phyloP scores from a whole-genome alignment of 768 basidiomycete species.

The Phlebiopsis flavidoalba region DNA sequence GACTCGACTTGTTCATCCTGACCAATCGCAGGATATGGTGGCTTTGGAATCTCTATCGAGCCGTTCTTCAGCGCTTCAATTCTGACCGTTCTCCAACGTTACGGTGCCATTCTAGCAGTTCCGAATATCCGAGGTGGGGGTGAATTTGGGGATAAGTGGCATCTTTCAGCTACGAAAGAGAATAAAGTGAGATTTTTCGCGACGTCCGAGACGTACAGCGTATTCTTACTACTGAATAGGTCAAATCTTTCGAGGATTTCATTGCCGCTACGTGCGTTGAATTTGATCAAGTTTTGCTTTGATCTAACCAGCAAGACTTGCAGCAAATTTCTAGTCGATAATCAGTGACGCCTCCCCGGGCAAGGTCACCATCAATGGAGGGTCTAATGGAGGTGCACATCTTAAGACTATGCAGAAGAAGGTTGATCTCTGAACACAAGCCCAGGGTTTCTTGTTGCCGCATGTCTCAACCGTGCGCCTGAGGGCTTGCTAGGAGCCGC shows the following conservation, averaged over 20 bases:
- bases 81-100: slow-evolving; percentile 69
- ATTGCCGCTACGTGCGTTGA: slow-evolving; percentile 67
- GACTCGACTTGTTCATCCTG: not conserved
- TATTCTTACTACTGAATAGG: slow-evolving; percentile 29
- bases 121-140: slow-evolving; percentile 51
- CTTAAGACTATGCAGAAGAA: not conserved
- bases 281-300: not conserved
- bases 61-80: slow-evolving; percentile 70
- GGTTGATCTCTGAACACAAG: slow-evolving; percentile 4
- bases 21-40: slow-evolving; percentile 61
- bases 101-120: slow-evolving; percentile 60
- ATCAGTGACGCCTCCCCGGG: slow-evolving; percentile 63
- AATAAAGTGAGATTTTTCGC: slow-evolving; percentile 46
- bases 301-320: not conserved
- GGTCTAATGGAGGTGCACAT: slow-evolving; percentile 69
- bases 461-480: slow-evolving; percentile 77
- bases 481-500: slow-evolving; percentile 74
- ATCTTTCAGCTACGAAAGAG: slow-evolving; percentile 63
- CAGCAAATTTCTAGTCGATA: slow-evolving; percentile 68
- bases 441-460: slow-evolving; percentile 72
- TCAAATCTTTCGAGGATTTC: slow-evolving; percentile 79
- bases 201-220: not conserved
- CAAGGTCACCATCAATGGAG: slow-evolving; percentile 75
- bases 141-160: slow-evolving; percentile 87
- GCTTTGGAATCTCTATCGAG: slow-evolving; percentile 65